Evolutionary conservation across 495 filamentous ascomycete genomes (phyloP).

Genomic region (Filosporella fistucella): DNA sequence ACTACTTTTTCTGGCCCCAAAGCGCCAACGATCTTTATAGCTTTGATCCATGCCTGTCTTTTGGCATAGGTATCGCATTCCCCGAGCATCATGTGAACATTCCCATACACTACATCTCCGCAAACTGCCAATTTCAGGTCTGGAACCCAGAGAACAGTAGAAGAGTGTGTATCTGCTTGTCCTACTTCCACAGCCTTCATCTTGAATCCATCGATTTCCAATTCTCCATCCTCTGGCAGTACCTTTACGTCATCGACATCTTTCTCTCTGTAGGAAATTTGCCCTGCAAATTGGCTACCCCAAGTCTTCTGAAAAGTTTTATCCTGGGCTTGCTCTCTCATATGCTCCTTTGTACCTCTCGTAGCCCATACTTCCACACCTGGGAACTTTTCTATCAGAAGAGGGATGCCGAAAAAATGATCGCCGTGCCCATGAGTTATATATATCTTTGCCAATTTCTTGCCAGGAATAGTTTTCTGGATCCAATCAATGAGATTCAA

Average conservation of each 20-base stretch:
- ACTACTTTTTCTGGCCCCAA: slow-evolving; percentile 28
- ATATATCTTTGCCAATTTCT: slow-evolving; percentile 33
- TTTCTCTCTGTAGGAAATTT: background rate
- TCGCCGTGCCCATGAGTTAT: slow-evolving; percentile 42
- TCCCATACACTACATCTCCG: slow-evolving; percentile 25
- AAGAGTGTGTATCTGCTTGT: background rate
- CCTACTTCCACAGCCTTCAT: background rate
- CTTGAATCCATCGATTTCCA: background rate
- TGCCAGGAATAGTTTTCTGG: slow-evolving; percentile 20
- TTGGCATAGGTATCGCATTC: slow-evolving; percentile 24
- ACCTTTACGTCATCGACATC: background rate
- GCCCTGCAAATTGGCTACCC: background rate
- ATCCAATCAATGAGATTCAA: slow-evolving; percentile 27
- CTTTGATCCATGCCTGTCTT: slow-evolving; percentile 29
- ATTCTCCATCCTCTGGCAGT: background rate
- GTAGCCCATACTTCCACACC: slow-evolving; percentile 27
- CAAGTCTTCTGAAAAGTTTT: background rate
- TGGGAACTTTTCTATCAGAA: slow-evolving; percentile 28
- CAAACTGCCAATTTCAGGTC: background rate
- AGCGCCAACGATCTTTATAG: slow-evolving; percentile 28
- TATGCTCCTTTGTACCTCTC: slow-evolving; percentile 24
- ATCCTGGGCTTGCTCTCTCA: slow-evolving; percentile 22
- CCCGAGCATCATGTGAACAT: slow-evolving; percentile 29
- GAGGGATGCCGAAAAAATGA: slow-evolving; percentile 33
- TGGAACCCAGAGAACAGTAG: slow-evolving; percentile 1